A percentile compares a stretch with the other conserved stretches of the same genome.
These are phyloP conservation scores for Blastobotrys serpentis DNA, from an alignment of 1,139 yeast species.

Conservation along the genomic window DNA sequence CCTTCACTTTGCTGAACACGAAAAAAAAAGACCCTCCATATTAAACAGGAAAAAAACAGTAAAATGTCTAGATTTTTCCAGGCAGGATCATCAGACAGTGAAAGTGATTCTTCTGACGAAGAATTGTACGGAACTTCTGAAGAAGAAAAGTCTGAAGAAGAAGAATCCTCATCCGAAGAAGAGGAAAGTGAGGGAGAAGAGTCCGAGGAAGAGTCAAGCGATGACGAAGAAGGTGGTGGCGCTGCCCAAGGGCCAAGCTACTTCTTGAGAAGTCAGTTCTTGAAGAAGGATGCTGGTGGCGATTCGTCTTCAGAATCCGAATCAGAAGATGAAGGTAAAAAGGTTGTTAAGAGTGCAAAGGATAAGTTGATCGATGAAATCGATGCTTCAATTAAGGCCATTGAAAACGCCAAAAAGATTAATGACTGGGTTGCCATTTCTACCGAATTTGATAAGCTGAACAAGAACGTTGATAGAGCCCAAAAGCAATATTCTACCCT, in stretches of 20 bases:
- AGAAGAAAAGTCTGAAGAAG: constrained; percentile 45
- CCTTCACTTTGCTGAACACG: not conserved
- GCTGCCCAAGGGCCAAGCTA: constrained; percentile 51
- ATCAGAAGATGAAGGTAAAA: constrained; percentile 58
- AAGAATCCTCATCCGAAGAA: constrained; percentile 31
- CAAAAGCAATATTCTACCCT: constrained; percentile 68
- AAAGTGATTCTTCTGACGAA: constrained; percentile 74
- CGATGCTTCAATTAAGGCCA: constrained; percentile 61
- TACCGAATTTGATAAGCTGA: constrained; percentile 72
- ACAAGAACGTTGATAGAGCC: constrained; percentile 64
- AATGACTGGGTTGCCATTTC: constrained; percentile 81
- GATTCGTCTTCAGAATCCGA: constrained; percentile 51
- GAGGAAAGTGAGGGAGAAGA: constrained; percentile 29
- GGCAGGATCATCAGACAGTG: constrained; percentile 51
- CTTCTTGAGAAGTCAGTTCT: constrained; percentile 55
- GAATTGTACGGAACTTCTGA: constrained; percentile 68
- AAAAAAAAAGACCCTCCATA: constrained; percentile 3
- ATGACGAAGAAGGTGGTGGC: constrained; percentile 42
- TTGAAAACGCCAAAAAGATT: constrained; percentile 67
- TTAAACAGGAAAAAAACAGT: constrained; percentile 6
- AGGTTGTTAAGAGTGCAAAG: constrained; percentile 89
- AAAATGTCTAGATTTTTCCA: constrained; percentile 77
- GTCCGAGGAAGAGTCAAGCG: constrained; percentile 40
- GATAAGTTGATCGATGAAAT: constrained; percentile 90
- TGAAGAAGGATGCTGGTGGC: constrained; percentile 46